A percentile compares a stretch with the other conserved stretches of the same genome.
These are phyloP conservation scores for Oidiodendron maius DNA, from an alignment of 495 filamentous ascomycete species.

Conservation along the genomic window DNA sequence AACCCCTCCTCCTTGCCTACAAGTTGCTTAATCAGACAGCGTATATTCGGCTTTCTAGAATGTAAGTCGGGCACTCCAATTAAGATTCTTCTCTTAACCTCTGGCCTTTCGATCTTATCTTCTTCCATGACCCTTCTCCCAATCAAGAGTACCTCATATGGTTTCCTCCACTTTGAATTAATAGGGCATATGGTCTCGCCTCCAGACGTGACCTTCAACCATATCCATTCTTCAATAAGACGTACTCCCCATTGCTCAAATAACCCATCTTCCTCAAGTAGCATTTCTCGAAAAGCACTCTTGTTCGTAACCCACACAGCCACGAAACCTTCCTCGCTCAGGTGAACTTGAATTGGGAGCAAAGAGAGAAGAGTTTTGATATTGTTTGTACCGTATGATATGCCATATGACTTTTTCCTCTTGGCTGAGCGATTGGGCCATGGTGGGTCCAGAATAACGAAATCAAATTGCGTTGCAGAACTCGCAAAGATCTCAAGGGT, in stretches of 20 bases:
- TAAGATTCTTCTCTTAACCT: slow-evolving; percentile 33
- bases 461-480: slow-evolving; percentile 53
- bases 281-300: slow-evolving; percentile 45
- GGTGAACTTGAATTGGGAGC: slow-evolving; percentile 49
- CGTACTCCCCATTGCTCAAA: slow-evolving; percentile 60
- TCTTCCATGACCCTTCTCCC: slow-evolving; percentile 31
- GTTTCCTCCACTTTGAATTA: slow-evolving; percentile 68
- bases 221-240: slow-evolving; percentile 78
- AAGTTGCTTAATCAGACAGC: slow-evolving; percentile 36
- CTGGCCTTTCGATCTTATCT: slow-evolving; percentile 6
- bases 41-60: slow-evolving; percentile 73
- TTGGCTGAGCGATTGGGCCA: slow-evolving; percentile 89
- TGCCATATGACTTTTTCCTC: slow-evolving; percentile 60
- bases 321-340: slow-evolving; percentile 50
- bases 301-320: slow-evolving; percentile 92
- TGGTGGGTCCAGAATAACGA: slow-evolving; percentile 85
- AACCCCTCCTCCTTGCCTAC: slow-evolving; percentile 26
- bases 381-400: slow-evolving; percentile 35
- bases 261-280: slow-evolving; percentile 46
- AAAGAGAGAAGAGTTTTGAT: slow-evolving; percentile 36
- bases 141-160: slow-evolving; percentile 80
- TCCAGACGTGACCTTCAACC: slow-evolving; percentile 72
- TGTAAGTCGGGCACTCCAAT: slow-evolving; percentile 84
- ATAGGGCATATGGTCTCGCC: slow-evolving; percentile 70
- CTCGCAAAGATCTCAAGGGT: slow-evolving; percentile 25